These are phyloP conservation scores for Cytospora chrysosperma DNA, from an alignment of 2,329 filamentous ascomycete genomes.

Conservation along the genomic window DNA sequence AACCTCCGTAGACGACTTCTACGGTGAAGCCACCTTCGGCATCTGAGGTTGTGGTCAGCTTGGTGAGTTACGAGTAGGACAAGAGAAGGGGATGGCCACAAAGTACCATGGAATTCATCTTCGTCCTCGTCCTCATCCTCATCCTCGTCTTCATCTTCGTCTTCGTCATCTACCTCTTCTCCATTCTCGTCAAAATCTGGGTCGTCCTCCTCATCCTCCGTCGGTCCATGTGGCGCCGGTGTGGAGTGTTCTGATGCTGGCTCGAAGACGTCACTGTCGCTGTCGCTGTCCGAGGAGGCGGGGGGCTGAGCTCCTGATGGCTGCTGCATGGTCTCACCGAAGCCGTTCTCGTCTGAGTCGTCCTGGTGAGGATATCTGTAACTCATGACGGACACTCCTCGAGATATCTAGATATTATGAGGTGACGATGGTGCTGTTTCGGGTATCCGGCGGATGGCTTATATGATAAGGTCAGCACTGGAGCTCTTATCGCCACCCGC, in stretches of 20 bases:
- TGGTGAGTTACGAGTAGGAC: neutral
- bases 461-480: conserved; percentile 16
- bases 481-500: conserved; percentile 20
- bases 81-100: neutral
- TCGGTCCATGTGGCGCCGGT: neutral
- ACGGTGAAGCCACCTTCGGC: conserved; percentile 19
- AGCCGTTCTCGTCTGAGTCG: conserved; percentile 24
- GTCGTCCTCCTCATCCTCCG: conserved; percentile 23
- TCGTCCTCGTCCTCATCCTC: conserved; percentile 33
- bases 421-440: neutral
- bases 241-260: conserved; percentile 13
- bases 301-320: conserved; percentile 3
- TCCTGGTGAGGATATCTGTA: conserved; percentile 22
- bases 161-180: conserved; percentile 26
- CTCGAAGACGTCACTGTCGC: conserved; percentile 22
- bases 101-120: conserved; percentile 26
- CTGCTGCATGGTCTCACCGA: conserved; percentile 21
- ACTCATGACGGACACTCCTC: conserved; percentile 13
- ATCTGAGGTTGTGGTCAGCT: conserved; percentile 15
- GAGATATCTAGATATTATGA: neutral
- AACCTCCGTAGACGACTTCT: conserved; percentile 24
- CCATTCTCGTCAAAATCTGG: conserved; percentile 25
- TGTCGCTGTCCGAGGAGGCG: conserved; percentile 5
- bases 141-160: conserved; percentile 30
- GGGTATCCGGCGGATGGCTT: conserved; percentile 10